A percentile compares a stretch with the other conserved stretches of the same genome.
These are phyloP conservation scores for Colletotrichum tabaci DNA, from an alignment of 2,329 filamentous ascomycete species.

Conservation along the genomic window DNA sequence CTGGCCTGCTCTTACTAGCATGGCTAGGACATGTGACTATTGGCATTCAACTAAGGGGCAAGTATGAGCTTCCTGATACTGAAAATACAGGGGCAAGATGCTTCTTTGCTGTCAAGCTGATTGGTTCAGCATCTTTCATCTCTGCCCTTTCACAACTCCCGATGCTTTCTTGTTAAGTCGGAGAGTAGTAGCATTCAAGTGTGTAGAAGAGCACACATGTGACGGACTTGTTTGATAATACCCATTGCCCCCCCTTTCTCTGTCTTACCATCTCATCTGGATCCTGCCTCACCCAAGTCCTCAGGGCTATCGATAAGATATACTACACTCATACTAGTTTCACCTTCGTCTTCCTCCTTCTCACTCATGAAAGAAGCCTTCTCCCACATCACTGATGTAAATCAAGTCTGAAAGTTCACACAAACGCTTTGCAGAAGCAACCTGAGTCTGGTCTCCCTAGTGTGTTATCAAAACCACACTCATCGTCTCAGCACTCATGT, in stretches of 20 bases:
- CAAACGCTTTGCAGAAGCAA: too few species aligned
- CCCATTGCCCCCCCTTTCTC: too few species aligned
- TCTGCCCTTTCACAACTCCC: background rate
- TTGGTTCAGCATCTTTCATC: background rate
- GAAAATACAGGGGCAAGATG: background rate
- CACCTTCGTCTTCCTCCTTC: background rate
- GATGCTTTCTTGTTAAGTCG: background rate
- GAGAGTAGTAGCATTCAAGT: too few species aligned
- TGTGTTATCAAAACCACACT: background rate
- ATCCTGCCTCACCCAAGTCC: background rate
- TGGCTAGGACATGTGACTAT: background rate
- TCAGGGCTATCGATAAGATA: too few species aligned
- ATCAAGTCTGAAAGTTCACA: too few species aligned
- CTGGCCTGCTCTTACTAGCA: background rate
- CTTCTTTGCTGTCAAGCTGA: too few species aligned
- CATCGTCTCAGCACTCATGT: background rate
- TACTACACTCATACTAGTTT: too few species aligned
- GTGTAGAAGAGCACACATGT: background rate
- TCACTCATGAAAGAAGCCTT: background rate
- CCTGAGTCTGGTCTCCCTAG: too few species aligned
- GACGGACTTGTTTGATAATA: too few species aligned
- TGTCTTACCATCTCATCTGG: background rate
- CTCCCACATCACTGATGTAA: background rate
- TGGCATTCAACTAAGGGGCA: background rate
- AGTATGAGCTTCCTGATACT: background rate